Evolutionary conservation across 2,329 filamentous ascomycete species (phyloP), one percentile per base, ranked within the genome.

Genomic region (Escovopsis weberi): DNA sequence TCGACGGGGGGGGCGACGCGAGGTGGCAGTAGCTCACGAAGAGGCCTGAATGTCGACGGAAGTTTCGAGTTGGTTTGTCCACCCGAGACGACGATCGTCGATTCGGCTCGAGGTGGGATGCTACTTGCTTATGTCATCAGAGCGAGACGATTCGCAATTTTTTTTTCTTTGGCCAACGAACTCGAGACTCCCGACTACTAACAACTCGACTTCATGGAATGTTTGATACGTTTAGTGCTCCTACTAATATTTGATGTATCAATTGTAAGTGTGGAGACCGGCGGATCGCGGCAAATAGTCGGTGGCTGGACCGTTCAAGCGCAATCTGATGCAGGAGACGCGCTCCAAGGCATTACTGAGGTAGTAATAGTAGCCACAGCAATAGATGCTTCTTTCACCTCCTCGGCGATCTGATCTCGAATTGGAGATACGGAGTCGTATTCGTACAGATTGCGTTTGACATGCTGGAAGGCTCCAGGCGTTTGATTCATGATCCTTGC

Each of bases 1-100:
- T 48, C 48, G 39, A 50, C 41, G 35, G 35, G 39, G 6, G 23
- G 33, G 44, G 41, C 46, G 43, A 43, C 39, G 39, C 46, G 43
- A 46, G 42, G 41, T 45, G 39, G 37, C 38, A 33, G 18, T 19
- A 35, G 37, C 26, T 40, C 28, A 41, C 32, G 38, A 26, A n/a
- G 42, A 12, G 23, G 19, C 38, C 18, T 12, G 28, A 32, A 32
- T 32, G 23, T 32, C 8, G 8, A 32, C 8, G 8, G 28, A 1
- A 32, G 11, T 32, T 9, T 11, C 28, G 28, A 32, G 19, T 26
- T 38, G 37, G 19, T 18, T 28, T 26, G 10, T 23, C 12, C 23
- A 12, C 7, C 8, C 28, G 11, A 32, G 28, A 11, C 8, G 11
- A 32, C 8, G 8, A 9, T 32, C 28, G 8, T 9, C 28, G 11